These are phyloP conservation scores for Chlamydomonas asymmetrica DNA, from an alignment of 139 green algal genomes.

Conservation along the genomic window DNA sequence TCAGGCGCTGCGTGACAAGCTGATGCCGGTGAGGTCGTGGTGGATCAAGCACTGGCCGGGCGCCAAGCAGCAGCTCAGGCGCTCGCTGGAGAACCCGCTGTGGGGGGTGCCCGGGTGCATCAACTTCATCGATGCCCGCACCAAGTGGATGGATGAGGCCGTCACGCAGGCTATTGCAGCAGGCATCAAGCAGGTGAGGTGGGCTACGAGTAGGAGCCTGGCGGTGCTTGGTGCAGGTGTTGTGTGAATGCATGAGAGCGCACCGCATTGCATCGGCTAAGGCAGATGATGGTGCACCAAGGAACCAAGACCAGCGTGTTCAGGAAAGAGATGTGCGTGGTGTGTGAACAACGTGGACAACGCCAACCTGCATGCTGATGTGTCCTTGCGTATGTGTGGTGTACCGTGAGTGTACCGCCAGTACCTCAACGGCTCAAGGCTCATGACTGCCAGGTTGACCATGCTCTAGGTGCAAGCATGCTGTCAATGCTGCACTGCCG, in stretches of 20 bases:
- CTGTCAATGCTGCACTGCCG: too few species aligned
- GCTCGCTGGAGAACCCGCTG: constrained; percentile 33
- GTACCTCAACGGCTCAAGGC: too few species aligned
- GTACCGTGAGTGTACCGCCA: too few species aligned
- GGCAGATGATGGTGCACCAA: too few species aligned
- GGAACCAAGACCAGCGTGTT: too few species aligned
- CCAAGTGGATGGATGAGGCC: constrained; percentile 70
- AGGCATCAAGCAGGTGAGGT: constrained; percentile 53
- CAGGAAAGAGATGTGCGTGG: too few species aligned
- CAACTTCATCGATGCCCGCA: constrained; percentile 77
- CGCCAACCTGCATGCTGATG: too few species aligned
- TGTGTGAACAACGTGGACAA: too few species aligned
- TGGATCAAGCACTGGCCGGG: constrained; percentile 31
- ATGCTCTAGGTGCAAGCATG: too few species aligned
- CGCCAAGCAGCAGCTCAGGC: constrained; percentile 26
- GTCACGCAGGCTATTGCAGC: constrained; percentile 43
- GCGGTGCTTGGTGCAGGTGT: background rate
- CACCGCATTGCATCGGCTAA: too few species aligned
- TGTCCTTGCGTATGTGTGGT: too few species aligned
- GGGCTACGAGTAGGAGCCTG: background rate
- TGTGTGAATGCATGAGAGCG: background rate
- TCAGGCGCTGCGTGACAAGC: constrained; percentile 45
- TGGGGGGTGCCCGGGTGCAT: constrained; percentile 50
- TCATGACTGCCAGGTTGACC: too few species aligned
- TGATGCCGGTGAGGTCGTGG: constrained; percentile 56